Evolutionary conservation across 768 basidiomycete genomes (phyloP), one percentile per base, ranked within the genome.

Genomic region (Leucosporidium creatinivorum): DNA sequence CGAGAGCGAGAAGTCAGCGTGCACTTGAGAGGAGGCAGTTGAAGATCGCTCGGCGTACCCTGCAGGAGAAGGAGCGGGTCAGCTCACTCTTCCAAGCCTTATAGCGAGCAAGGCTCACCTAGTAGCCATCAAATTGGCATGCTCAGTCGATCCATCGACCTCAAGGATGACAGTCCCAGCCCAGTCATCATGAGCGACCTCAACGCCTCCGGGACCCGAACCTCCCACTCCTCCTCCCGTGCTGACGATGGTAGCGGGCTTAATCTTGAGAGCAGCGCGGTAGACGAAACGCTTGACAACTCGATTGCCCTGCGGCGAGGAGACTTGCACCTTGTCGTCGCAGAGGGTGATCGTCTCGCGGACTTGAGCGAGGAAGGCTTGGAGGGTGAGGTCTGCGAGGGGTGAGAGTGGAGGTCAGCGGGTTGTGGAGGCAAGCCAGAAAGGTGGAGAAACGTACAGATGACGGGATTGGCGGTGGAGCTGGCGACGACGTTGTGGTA

Each of bases 401-500:
- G n/a, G 4, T 18, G 28, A 21, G 18, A 30, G 4, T 2, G 9
- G 23, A 15, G n/a, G 28, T 31, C n/a, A 26, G 31, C 33, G 8
- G 33, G 33, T 5, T 33, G 33, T 28, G 9, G 23, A 36, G 19
- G 57, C 2, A 59, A 28, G 47, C 30, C 12, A 63, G 21, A 51
- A 33, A 39, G 36, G 68, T n/a, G n/a, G n/a, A n/a, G n/a, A n/a
- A n/a, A n/a, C 50, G 25, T 63, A 75, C 69, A 68, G 47, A 71
- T 61, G 62, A 75, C 66, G 1, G 75, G 75, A 28, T 70, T 67
- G 9, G 67, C 47, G 1, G 66, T 51, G n/a, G 70, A 68, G 9
- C 66, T 60, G 10, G 69, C 69, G 50, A 76, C 23, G 17, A 75
- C 64, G 55, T 73, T 73, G 70, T 76, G 75, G 58, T 57, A 76